Evolutionary conservation across 352 stramenopile species (phyloP).

Genomic region (Phytophthora europaea): DNA sequence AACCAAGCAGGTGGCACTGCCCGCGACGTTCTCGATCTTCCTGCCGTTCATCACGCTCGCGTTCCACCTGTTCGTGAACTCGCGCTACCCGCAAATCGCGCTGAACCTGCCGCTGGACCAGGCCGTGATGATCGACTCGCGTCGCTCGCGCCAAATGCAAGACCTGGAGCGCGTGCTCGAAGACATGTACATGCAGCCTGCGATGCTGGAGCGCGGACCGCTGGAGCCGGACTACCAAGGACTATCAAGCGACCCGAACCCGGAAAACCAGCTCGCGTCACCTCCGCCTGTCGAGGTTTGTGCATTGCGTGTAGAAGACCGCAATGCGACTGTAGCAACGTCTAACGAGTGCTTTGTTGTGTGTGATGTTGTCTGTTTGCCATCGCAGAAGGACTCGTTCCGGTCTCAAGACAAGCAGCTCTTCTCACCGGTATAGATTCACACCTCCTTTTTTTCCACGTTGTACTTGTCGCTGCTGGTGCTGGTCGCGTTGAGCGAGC

Average conservation of each 20-base stretch:
- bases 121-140: slow-evolving; percentile 77
- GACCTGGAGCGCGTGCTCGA: slow-evolving; percentile 69
- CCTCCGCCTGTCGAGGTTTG: slow-evolving; percentile 67
- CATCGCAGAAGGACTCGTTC: slow-evolving; percentile 49
- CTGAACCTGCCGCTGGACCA: slow-evolving; percentile 80
- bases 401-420: slow-evolving; percentile 46
- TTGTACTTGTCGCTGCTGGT: background rate
- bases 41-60: slow-evolving; percentile 71
- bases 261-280: slow-evolving; percentile 72
- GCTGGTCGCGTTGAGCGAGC: slow-evolving; percentile 13
- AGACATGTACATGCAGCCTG: slow-evolving; percentile 75
- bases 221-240: slow-evolving; percentile 83
- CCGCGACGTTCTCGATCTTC: slow-evolving; percentile 68
- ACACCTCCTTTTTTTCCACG: background rate
- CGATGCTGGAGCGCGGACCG: slow-evolving; percentile 68
- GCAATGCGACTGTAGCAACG: background rate
- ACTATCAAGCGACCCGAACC: slow-evolving; percentile 72
- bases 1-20: slow-evolving; percentile 76
- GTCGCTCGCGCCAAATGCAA: slow-evolving; percentile 59
- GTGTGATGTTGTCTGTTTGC: slow-evolving; percentile 21
- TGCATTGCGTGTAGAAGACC: slow-evolving; percentile 3
- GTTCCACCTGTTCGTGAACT: slow-evolving; percentile 81
- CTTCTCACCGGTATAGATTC: slow-evolving; percentile 47
- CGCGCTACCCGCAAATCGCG: slow-evolving; percentile 74
- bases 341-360: slow-evolving; percentile 8